These are phyloP conservation scores for Fusarium fujikuroi DNA, from an alignment of 2,329 filamentous ascomycete genomes.

Conservation along the genomic window DNA sequence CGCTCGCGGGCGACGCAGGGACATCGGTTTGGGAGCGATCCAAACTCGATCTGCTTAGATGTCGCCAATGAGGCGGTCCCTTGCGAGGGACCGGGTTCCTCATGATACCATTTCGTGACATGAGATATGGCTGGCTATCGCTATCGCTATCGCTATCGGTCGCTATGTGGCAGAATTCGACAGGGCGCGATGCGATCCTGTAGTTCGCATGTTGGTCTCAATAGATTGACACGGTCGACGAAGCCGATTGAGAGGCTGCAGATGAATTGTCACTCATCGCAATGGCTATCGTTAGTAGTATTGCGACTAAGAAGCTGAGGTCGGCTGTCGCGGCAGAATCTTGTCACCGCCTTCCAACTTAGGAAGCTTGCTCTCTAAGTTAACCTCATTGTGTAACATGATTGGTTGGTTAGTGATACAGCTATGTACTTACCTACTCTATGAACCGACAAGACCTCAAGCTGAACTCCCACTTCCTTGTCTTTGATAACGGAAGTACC, in stretches of 20 bases:
- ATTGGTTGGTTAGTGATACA: conserved; percentile 14
- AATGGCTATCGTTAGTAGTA: conserved; percentile 15
- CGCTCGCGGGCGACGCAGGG: conserved; percentile 59
- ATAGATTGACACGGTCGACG: conserved; percentile 18
- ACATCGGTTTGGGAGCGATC: conserved; percentile 56
- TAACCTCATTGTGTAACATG: conserved; percentile 19
- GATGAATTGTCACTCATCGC: conserved; percentile 15
- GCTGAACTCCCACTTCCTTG: background rate
- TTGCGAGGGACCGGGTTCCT: conserved; percentile 53
- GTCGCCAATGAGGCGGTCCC: conserved; percentile 62
- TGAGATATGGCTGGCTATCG: conserved; percentile 36
- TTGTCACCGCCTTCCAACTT: conserved; percentile 44
- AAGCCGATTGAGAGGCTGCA: conserved; percentile 14
- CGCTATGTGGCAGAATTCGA: conserved; percentile 34
- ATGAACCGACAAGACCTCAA: background rate
- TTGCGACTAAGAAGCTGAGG: conserved; percentile 33
- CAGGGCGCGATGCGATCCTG: conserved; percentile 26
- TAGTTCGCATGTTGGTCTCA: conserved; percentile 39
- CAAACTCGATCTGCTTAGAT: conserved; percentile 60
- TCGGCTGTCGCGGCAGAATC: conserved; percentile 44
- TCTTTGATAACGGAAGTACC: background rate
- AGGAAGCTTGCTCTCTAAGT: background rate
- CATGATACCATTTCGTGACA: conserved; percentile 45
- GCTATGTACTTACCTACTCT: background rate
- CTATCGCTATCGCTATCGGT: conserved; percentile 26